These are phyloP conservation scores for Avena insularis DNA, from an alignment of 176 grass and related monocot species.

Conservation along the genomic window DNA sequence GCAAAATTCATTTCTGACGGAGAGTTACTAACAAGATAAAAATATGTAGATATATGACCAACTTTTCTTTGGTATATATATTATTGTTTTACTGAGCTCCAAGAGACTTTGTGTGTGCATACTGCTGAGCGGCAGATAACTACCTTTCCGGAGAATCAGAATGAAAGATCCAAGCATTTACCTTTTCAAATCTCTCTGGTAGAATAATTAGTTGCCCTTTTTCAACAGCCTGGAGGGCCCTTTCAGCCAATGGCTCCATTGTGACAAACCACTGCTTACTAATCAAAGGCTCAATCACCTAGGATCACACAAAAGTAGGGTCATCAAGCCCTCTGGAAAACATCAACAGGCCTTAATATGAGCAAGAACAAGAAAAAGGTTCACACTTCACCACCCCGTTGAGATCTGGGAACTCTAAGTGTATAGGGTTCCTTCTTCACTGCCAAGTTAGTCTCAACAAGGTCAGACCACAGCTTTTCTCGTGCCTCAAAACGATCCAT, in stretches of 20 bases:
- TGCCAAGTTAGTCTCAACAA: conserved; percentile 82
- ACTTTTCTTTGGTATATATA: not conserved
- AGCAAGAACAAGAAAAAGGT: conserved; percentile 49
- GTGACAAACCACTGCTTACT: conserved; percentile 99
- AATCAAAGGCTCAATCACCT: conserved; percentile 97
- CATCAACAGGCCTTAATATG: conserved; percentile 28
- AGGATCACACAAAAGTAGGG: conserved; percentile 47
- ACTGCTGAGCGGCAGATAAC: conserved; percentile 25
- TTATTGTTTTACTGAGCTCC: not conserved
- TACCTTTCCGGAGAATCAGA: not conserved
- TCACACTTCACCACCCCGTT: conserved; percentile 97
- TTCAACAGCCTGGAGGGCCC: conserved; percentile 86
- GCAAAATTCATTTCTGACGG: conserved; percentile 17
- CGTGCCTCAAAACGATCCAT: conserved; percentile 95
- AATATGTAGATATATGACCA: conserved; percentile 30
- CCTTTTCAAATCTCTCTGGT: conserved; percentile 99
- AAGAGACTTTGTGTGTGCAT: not conserved
- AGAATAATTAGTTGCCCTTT: conserved; percentile 87
- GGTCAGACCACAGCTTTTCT: conserved; percentile 93
- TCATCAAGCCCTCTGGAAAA: conserved; percentile 36
- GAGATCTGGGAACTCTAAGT: conserved; percentile 94
- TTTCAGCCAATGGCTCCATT: conserved; percentile 94
- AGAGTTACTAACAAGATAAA: not conserved
- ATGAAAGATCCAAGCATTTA: conserved; percentile 52
- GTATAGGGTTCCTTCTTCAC: conserved; percentile 94